These are phyloP conservation scores for Boletellus deceptivus DNA, from an alignment of 1,284 basidiomycete genomes.

Conservation along the genomic window DNA sequence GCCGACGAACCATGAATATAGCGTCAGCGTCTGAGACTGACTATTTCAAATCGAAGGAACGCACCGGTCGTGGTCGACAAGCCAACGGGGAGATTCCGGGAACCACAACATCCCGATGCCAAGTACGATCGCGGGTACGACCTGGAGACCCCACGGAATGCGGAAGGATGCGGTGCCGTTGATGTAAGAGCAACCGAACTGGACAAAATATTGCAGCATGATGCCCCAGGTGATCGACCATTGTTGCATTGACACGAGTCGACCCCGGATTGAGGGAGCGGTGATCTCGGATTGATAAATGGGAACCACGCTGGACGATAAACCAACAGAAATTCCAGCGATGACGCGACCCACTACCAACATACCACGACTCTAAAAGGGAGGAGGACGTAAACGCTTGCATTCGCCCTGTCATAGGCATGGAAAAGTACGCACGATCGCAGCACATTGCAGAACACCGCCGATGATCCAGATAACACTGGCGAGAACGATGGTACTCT, in stretches of 20 bases:
- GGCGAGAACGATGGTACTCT: constrained; percentile 59
- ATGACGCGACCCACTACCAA: constrained; percentile 68
- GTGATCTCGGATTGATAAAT: constrained; percentile 76
- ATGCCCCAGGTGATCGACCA: constrained; percentile 80
- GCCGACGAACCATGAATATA: constrained; percentile 11
- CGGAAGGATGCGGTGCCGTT: constrained; percentile 69
- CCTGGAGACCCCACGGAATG: constrained; percentile 77
- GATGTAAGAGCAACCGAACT: constrained; percentile 75
- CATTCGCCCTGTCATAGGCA: neutral
- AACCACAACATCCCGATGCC: constrained; percentile 66
- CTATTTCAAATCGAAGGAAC: constrained; percentile 9
- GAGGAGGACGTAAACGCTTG: neutral
- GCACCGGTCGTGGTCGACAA: constrained; percentile 59
- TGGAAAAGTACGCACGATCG: constrained; percentile 16
- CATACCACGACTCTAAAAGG: constrained; percentile 59
- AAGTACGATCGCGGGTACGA: constrained; percentile 71
- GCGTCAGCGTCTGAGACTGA: neutral
- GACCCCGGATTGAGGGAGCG: constrained; percentile 67
- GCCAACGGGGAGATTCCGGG: constrained; percentile 68
- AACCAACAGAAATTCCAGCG: constrained; percentile 57
- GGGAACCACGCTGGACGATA: constrained; percentile 59
- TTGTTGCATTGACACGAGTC: constrained; percentile 75
- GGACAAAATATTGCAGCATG: constrained; percentile 70
- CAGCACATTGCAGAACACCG: constrained; percentile 45
- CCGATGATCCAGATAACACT: constrained; percentile 74